Evolutionary conservation across 805 yeast species (phyloP).

Genomic region (Clavispora carvajalis): DNA sequence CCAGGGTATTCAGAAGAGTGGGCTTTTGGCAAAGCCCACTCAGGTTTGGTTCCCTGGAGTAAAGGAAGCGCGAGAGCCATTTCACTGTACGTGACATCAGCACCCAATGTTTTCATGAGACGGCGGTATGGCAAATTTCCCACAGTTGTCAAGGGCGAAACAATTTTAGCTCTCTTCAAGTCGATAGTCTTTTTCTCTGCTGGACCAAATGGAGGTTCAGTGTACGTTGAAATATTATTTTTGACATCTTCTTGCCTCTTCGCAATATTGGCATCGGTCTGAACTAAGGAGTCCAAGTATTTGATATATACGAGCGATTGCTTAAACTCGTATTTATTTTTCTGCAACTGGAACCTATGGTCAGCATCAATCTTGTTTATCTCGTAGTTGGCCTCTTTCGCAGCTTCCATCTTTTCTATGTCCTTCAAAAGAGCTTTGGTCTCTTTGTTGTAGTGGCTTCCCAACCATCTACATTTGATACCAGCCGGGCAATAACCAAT

Average conservation of each 20-base stretch:
- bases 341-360: constrained; percentile 45
- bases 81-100: constrained; percentile 90
- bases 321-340: constrained; percentile 56
- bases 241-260: constrained; percentile 20
- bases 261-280: constrained; percentile 34
- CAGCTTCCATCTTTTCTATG: constrained; percentile 30
- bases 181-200: constrained; percentile 77
- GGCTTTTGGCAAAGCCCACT: constrained; percentile 96
- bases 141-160: constrained; percentile 95
- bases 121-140: constrained; percentile 96
- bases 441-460: constrained; percentile 56
- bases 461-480: constrained; percentile 85
- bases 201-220: constrained; percentile 72
- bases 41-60: constrained; percentile 85
- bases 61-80: constrained; percentile 90
- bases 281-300: constrained; percentile 59
- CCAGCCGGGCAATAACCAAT: constrained; percentile 93
- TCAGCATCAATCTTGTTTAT: constrained; percentile 55
- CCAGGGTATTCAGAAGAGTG: constrained; percentile 79
- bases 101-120: constrained; percentile 83
- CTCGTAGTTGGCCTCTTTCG: constrained; percentile 43
- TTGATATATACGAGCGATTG: constrained; percentile 50
- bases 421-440: constrained; percentile 42
- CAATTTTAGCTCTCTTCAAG: constrained; percentile 69
- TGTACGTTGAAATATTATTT: constrained; percentile 45